Percentiles rank a stretch among this genome's conserved stretches.
Conservation (phyloP, 306 rosid genomes). For the Purshia tridentata region DNA sequence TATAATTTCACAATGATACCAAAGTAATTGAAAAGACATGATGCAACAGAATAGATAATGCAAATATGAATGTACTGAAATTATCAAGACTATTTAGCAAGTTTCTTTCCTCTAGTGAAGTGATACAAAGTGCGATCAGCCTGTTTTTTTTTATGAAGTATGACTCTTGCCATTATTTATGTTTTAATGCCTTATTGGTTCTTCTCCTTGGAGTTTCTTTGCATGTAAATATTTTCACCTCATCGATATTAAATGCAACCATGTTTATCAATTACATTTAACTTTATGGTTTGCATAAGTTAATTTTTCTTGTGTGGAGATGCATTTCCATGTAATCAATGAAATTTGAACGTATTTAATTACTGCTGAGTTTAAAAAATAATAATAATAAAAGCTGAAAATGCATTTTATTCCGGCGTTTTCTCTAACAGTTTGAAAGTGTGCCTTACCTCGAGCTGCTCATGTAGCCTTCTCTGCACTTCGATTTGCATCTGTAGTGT, state of each 20-base stretch:
- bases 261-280: too few relatives aligned
- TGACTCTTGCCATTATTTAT: too few relatives aligned
- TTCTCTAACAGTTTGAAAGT: background rate
- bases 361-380: background rate
- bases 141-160: too few relatives aligned
- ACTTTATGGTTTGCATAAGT: background rate
- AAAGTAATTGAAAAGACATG: background rate
- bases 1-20: background rate
- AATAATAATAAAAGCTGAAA: background rate
- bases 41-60: background rate
- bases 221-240: too few relatives aligned
- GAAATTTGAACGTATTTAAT: background rate
- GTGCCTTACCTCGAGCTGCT: conserved; percentile 74
- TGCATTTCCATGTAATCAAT: background rate
- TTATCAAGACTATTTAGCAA: background rate
- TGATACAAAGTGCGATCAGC: too few relatives aligned
- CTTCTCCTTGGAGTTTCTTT: too few relatives aligned
- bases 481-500: conserved; percentile 82
- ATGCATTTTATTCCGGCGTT: background rate
- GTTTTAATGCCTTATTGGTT: too few relatives aligned
- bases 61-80: background rate
- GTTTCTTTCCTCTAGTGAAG: background rate
- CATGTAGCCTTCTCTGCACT: conserved; percentile 83
- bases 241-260: too few relatives aligned
- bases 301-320: too few relatives aligned